phyloP scores from a whole-genome alignment of 2,329 filamentous ascomycete genomes.

The Aspergillus neotritici region DNA sequence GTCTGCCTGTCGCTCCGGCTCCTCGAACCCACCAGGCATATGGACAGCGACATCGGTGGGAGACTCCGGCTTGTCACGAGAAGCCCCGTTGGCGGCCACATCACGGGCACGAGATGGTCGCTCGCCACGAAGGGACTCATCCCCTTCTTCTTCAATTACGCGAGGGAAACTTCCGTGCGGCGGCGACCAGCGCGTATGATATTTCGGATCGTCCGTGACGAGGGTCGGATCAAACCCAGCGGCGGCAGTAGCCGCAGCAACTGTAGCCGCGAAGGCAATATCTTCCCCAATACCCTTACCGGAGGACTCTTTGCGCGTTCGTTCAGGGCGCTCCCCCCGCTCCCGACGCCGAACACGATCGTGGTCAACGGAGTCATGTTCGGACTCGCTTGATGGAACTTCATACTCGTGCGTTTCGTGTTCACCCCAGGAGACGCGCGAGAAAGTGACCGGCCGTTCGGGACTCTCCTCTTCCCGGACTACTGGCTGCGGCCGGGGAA shows the following conservation, averaged over 20 bases:
- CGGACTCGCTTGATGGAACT: conserved; percentile 51
- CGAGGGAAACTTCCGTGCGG: conserved; percentile 49
- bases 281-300: conserved; percentile 48
- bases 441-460: conserved; percentile 40
- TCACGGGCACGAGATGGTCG: too few relatives aligned
- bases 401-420: conserved; percentile 62
- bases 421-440: conserved; percentile 61
- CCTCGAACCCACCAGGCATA: conserved; percentile 30
- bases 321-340: neutral
- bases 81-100: neutral
- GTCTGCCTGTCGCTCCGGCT: neutral
- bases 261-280: conserved; percentile 61
- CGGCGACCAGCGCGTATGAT: conserved; percentile 59
- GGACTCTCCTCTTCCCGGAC: conserved; percentile 42
- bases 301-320: neutral
- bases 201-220: conserved; percentile 61
- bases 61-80: conserved; percentile 6
- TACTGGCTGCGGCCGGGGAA: conserved; percentile 31
- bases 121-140: neutral
- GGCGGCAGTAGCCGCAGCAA: conserved; percentile 63
- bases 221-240: conserved; percentile 66
- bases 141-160: neutral
- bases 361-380: conserved; percentile 26
- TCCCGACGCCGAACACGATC: conserved; percentile 9
- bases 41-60: conserved; percentile 21